Evolutionary conservation across 345 rosid genomes (phyloP), one percentile per base, ranked within the genome.

Genomic region (Lagerstroemia speciosa): DNA sequence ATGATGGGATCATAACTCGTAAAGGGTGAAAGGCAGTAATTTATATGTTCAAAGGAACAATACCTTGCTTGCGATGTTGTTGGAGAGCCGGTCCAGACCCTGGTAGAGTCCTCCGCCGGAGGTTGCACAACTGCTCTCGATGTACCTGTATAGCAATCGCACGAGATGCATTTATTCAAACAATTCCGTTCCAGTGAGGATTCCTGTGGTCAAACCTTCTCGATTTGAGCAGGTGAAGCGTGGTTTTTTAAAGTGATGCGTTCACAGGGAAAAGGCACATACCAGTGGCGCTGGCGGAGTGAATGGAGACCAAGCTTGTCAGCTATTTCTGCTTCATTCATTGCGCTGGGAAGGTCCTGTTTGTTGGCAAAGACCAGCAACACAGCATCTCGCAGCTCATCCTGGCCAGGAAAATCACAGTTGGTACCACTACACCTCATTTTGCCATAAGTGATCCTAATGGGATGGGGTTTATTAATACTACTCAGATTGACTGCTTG

Each of bases 301-400:
- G 97, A 91, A 75, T 91, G 95, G 71, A 89, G 93, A 29, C 95
- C 95, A 76, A 91, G 97, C 86, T 89, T 91, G 75, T 91, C 96
- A 70, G 96, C 87, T 75, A 91, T 91, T 72, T 91, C 96, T 32
- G 96, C 96, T 69, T 96, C 96, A 78, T 91, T 89, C 97, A 91
- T 91, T 71, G 97, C 97, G 71, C 87, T 89, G 12, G 90, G 96
- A 82, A 92, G 96, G 82, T 91, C 97, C 79, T 89, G 92, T 69
- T 89, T 91, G 90, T 92, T 89, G 20, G 97, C 93, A 78, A 89
- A 89, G 60, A 92, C 97, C 55, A 92, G 93, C 78, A 92, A 81
- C 65, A 89, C 92, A 71, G 92, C 96, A 76, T 87, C 93, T 71
- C 93, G 85, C 76, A 92, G 74, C 77, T 89, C 96, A 83, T 92